These are phyloP conservation scores for Polysphondylium violaceum DNA, from an alignment of 78 protist genomes.

Conservation along the genomic window DNA sequence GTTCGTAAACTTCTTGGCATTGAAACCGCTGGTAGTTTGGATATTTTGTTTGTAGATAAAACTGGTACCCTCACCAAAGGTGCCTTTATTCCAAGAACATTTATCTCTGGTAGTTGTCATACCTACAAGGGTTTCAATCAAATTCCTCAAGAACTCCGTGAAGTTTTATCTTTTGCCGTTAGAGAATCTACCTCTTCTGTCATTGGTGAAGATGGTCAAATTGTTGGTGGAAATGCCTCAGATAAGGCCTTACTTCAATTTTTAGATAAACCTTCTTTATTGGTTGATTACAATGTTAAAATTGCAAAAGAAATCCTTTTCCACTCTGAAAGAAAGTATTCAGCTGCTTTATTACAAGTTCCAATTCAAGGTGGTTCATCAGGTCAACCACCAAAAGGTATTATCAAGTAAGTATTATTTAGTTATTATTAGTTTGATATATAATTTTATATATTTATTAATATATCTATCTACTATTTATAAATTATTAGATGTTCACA, in stretches of 20 bases:
- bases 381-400: constrained; percentile 78
- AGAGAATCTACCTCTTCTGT: constrained; percentile 80
- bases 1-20: constrained; percentile 86
- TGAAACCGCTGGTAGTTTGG: constrained; percentile 87
- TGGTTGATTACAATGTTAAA: constrained; percentile 50
- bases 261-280: constrained; percentile 48
- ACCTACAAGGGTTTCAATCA: constrained; percentile 63
- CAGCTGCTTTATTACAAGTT: constrained; percentile 64
- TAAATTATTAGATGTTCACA: constrained; percentile 32
- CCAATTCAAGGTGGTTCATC: constrained; percentile 61
- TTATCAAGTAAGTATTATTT: constrained; percentile 5
- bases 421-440: not conserved
- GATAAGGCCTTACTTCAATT: constrained; percentile 81
- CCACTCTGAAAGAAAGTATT: constrained; percentile 77
- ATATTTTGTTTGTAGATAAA: constrained; percentile 83
- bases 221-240: constrained; percentile 86
- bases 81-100: constrained; percentile 66
- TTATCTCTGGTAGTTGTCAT: constrained; percentile 59
- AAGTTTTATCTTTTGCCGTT: constrained; percentile 78
- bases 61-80: constrained; percentile 90
- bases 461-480: not conserved
- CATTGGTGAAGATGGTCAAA: constrained; percentile 81
- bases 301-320: constrained; percentile 64
- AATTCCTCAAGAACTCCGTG: constrained; percentile 71
- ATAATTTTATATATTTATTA: not conserved